A percentile compares a stretch with the other conserved stretches of the same genome.
phyloP scores from a whole-genome alignment of 2,329 filamentous ascomycete genomes.

The Paraphoma chrysanthemicola region DNA sequence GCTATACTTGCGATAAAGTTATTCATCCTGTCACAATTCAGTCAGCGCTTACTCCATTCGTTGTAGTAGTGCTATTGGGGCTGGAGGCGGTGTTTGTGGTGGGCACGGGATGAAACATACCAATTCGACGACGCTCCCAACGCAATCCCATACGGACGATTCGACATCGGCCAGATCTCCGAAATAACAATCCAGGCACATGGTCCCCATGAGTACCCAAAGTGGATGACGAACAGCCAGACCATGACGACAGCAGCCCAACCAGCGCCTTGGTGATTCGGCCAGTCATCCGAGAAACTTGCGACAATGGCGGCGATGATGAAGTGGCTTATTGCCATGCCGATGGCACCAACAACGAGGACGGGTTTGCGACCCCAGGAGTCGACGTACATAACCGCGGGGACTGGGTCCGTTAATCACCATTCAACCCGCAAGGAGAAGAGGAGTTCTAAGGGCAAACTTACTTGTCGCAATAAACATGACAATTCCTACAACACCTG shows the following conservation, averaged over 20 bases:
- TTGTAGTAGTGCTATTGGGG: too few relatives aligned
- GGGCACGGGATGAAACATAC: slow-evolving; percentile 20
- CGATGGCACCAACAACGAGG: slow-evolving; percentile 69
- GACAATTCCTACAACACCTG: slow-evolving; percentile 72
- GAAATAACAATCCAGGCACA: slow-evolving; percentile 36
- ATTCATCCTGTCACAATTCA: neutral
- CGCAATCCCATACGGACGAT: slow-evolving; percentile 47
- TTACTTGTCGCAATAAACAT: slow-evolving; percentile 68
- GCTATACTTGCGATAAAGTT: neutral
- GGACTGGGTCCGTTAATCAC: slow-evolving; percentile 49
- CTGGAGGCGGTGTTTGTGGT: too few relatives aligned
- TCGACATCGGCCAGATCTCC: slow-evolving; percentile 47
- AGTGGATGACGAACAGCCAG: slow-evolving; percentile 39
- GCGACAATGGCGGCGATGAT: slow-evolving; percentile 75
- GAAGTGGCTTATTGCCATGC: slow-evolving; percentile 74
- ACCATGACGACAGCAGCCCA: slow-evolving; percentile 41
- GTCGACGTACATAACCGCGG: slow-evolving; percentile 71
- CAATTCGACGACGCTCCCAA: slow-evolving; percentile 48
- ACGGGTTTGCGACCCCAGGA: slow-evolving; percentile 69
- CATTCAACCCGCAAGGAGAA: neutral
- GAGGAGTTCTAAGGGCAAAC: neutral
- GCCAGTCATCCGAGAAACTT: slow-evolving; percentile 66
- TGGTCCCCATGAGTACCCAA: slow-evolving; percentile 39
- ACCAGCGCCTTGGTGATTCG: slow-evolving; percentile 60
- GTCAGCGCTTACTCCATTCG: too few relatives aligned